phyloP scores from a whole-genome alignment of 2,329 filamentous ascomycete genomes.

The Sclerotinia spermophila region DNA sequence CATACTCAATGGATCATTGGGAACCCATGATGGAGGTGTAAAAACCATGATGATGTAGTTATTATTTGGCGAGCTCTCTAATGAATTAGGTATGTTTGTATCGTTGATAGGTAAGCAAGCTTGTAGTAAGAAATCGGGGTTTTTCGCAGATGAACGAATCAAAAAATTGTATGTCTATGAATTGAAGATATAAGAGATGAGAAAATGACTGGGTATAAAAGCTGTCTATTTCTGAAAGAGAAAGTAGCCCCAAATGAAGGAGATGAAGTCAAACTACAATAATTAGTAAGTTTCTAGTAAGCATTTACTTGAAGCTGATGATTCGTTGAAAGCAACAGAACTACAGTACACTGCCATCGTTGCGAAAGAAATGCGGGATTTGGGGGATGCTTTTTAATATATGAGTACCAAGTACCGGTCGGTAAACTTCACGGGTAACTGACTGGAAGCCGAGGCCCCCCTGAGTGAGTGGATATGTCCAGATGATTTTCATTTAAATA shows the following conservation, averaged over 20 bases:
- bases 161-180: background rate
- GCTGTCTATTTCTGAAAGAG: background rate
- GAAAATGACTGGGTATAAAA: background rate
- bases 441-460: background rate
- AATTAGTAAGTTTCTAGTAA: too few relatives aligned
- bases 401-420: background rate
- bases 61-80: background rate
- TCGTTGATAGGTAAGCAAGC: background rate
- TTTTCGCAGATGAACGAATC: background rate
- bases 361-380: conserved; percentile 1
- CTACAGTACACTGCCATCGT: background rate
- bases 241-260: background rate
- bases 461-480: background rate
- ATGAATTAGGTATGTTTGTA: background rate
- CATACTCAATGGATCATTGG: conserved; percentile 54
- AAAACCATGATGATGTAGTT: conserved; percentile 42
- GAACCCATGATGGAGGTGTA: conserved; percentile 57
- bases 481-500: background rate
- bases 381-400: background rate
- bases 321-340: background rate
- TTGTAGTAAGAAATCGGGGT: background rate
- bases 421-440: background rate
- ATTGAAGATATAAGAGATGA: background rate
- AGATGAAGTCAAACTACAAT: background rate
- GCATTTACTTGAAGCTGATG: background rate